Evolutionary conservation across 495 filamentous ascomycete genomes (phyloP).

Genomic region (Lepidopterella palustris): DNA sequence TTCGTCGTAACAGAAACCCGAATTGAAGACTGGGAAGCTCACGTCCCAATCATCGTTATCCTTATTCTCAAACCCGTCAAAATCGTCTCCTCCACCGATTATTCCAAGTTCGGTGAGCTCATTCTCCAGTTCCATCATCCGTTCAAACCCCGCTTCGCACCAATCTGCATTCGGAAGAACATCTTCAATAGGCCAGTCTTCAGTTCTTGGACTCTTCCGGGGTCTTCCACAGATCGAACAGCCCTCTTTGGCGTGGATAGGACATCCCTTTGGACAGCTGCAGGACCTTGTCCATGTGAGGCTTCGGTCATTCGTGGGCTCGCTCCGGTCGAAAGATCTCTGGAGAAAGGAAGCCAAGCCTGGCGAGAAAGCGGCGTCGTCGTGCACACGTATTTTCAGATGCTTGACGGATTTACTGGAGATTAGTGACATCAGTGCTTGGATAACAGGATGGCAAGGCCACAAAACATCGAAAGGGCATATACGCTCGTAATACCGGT

Average conservation of each 20-base stretch:
- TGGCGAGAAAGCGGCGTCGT: conserved; percentile 6
- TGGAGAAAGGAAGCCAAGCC: background rate
- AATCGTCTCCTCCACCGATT: conserved; percentile 1
- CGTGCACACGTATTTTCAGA: conserved; percentile 14
- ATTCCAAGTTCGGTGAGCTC: conserved; percentile 2
- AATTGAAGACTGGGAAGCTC: background rate
- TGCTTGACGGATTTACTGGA: background rate
- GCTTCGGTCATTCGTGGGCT: background rate
- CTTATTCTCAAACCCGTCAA: conserved; percentile 1
- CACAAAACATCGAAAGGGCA: conserved; percentile 13
- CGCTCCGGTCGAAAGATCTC: background rate
- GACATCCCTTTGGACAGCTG: conserved; percentile 6
- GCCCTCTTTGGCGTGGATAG: background rate
- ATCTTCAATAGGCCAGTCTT: conserved; percentile 3
- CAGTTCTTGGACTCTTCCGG: background rate
- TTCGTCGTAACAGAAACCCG: background rate
- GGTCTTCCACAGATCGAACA: conserved; percentile 6
- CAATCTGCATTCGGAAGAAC: background rate
- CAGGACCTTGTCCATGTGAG: conserved; percentile 11
- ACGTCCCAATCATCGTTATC: background rate
- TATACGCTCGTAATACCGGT: conserved; percentile 9
- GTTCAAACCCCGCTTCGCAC: background rate
- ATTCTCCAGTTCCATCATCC: conserved; percentile 6
- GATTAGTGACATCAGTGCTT: background rate
- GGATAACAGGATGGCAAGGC: conserved; percentile 5